phyloP scores from a whole-genome alignment of 139 green algal species.

The Tetraselmis chui region DNA sequence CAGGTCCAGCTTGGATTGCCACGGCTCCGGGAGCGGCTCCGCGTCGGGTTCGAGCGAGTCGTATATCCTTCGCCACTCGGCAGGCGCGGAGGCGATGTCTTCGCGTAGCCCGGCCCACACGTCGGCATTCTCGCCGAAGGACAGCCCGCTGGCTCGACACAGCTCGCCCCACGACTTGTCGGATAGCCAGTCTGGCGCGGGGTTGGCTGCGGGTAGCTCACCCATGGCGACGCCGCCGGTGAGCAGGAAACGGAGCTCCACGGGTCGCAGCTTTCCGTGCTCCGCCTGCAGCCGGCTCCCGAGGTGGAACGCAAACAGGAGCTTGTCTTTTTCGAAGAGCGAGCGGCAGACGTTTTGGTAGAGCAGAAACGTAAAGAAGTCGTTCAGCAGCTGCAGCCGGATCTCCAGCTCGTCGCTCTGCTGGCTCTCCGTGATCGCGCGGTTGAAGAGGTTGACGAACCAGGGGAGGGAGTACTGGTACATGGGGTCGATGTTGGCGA shows the following conservation, averaged over 20 bases:
- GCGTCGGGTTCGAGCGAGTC: conserved; percentile 30
- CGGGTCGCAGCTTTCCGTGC: conserved; percentile 12
- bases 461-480: conserved; percentile 62
- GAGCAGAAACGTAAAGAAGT: conserved; percentile 65
- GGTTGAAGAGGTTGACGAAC: conserved; percentile 44
- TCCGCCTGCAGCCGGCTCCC: conserved; percentile 10
- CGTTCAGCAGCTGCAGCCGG: conserved; percentile 51
- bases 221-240: conserved; percentile 50
- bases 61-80: conserved; percentile 27
- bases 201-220: conserved; percentile 45
- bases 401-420: conserved; percentile 44
- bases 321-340: conserved; percentile 21
- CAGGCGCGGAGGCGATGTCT: conserved; percentile 11
- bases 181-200: conserved; percentile 40
- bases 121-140: not conserved
- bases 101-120: conserved; percentile 14
- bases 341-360: conserved; percentile 70
- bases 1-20: conserved; percentile 33
- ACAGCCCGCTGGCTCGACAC: conserved; percentile 9
- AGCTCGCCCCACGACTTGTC: conserved; percentile 27
- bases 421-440: conserved; percentile 39
- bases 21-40: conserved; percentile 44
- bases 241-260: conserved; percentile 30
- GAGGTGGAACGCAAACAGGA: conserved; percentile 13
- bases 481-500: conserved; percentile 65